Percentiles rank a stretch among this genome's conserved stretches.
Evolutionary conservation across 225 moss, liverwort and hornwort species (phyloP).

Genomic region (Thuidium tamariscinum): DNA sequence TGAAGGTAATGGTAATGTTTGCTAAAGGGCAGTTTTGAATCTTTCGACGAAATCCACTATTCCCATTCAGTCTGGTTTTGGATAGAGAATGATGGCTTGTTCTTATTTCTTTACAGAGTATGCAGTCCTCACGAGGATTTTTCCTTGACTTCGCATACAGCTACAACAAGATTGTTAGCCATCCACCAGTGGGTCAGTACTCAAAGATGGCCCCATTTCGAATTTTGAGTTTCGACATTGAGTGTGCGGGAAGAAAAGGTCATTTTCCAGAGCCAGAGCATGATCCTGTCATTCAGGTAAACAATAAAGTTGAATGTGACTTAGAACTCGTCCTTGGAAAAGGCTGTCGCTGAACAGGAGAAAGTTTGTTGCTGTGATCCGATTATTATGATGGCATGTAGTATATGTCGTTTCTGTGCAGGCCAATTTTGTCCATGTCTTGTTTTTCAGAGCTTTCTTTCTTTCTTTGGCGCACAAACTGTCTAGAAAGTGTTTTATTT

Average conservation of each 20-base stretch:
- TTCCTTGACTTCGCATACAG: conserved; percentile 37
- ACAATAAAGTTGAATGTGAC: background rate
- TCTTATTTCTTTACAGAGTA: background rate
- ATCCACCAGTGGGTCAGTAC: conserved; percentile 62
- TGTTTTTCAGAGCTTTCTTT: background rate
- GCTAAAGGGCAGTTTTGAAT: background rate
- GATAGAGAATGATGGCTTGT: background rate
- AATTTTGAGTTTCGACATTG: conserved; percentile 96
- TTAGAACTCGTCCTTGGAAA: background rate
- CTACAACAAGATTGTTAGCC: conserved; percentile 72
- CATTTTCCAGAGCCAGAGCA: conserved; percentile 98
- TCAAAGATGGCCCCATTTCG: conserved; percentile 99
- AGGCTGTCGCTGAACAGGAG: background rate
- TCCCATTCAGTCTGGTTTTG: background rate
- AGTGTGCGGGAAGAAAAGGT: conserved; percentile 95
- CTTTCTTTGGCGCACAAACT: background rate
- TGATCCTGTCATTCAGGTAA: conserved; percentile 97
- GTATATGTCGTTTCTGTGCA: background rate
- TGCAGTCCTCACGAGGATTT: background rate
- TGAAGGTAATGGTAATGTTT: background rate
- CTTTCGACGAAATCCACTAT: background rate
- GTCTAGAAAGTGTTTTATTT: background rate
- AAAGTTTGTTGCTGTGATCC: background rate
- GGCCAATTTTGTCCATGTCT: background rate
- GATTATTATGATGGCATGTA: background rate